Evolutionary conservation across 805 yeast genomes (phyloP).

Genomic region (Sugiyamaella americana): DNA sequence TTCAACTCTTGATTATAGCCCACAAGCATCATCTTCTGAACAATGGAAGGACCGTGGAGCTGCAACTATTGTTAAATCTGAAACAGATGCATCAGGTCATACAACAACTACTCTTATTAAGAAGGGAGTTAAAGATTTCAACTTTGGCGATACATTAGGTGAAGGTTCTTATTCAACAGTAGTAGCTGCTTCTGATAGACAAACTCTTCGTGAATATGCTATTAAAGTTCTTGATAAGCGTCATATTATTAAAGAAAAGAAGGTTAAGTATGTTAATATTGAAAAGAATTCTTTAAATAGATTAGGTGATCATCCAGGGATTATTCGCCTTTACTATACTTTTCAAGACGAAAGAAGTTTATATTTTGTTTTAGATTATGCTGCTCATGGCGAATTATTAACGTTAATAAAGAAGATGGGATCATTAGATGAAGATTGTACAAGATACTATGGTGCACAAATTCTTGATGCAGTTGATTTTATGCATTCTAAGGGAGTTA

Average conservation of each 20-base stretch:
- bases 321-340: conserved; percentile 84
- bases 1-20: conserved; percentile 1
- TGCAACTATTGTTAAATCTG: conserved; percentile 45
- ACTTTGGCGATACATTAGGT: conserved; percentile 82
- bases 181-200: conserved; percentile 73
- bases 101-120: conserved; percentile 45
- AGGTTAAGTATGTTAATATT: conserved; percentile 91
- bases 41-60: conserved; percentile 58
- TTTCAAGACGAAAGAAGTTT: conserved; percentile 86
- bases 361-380: conserved; percentile 89
- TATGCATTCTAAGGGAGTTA: conserved; percentile 83
- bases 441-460: conserved; percentile 78
- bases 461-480: conserved; percentile 84
- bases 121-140: conserved; percentile 71
- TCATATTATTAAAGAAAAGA: conserved; percentile 90
- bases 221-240: conserved; percentile 85
- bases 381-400: conserved; percentile 90
- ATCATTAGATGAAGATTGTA: conserved; percentile 64
- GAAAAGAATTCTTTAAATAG: conserved; percentile 86
- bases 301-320: conserved; percentile 90
- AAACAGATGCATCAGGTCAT: conserved; percentile 43
- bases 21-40: conserved; percentile 24
- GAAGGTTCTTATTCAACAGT: conserved; percentile 97
- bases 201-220: conserved; percentile 73
- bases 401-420: conserved; percentile 61